Evolutionary conservation across 1,139 yeast species (phyloP), one percentile per base, ranked within the genome.

Genomic region (Geotrichum phurueaensis): DNA sequence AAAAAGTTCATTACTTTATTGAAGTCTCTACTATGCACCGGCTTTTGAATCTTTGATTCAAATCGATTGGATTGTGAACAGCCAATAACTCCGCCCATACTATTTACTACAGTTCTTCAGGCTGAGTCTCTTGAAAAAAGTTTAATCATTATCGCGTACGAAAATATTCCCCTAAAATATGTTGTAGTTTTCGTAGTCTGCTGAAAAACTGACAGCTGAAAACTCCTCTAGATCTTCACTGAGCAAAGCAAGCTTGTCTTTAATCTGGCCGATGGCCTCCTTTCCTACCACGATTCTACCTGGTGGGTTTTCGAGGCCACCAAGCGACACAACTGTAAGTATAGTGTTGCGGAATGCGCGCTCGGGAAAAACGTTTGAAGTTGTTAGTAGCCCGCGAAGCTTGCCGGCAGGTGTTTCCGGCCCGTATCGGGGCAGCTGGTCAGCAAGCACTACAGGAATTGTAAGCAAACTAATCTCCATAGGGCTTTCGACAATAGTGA

Each of bases 301-400:
- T 1, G 76, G 76, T 2, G 76, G 76, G 60, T 73, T 72, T 48
- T 68, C 70, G 25, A 70, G 64, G 10, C 75, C 75, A 3, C 73
- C 75, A 7, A 73, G 66, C 7, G 67, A 63, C 49, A 67, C 59
- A n/a, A 73, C 66, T 1, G 72, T 72, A 15, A 57, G 57, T 15
- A 70, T 62, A 1, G 69, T 66, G 29, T 71, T 68, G 10, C 62
- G 57, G 49, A 70, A 69, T 20, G 70, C 66, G 29, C 62, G 51
- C 6, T 64, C 66, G 1, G 72, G 73, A 52, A 68, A 66, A 27
- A 65, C 63, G 36, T 64, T 68, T 20, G 69, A 63, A 22, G 62
- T 59, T 27, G 63, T 53, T n/a, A 69, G 54, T 27, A 68, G 57
- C 12, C 60, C 29, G 4, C 71, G 63, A 1, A 69, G 65, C 18